Conservation (phyloP, 2,329 filamentous ascomycete species). For the Colletotrichum gigasporum region DNA sequence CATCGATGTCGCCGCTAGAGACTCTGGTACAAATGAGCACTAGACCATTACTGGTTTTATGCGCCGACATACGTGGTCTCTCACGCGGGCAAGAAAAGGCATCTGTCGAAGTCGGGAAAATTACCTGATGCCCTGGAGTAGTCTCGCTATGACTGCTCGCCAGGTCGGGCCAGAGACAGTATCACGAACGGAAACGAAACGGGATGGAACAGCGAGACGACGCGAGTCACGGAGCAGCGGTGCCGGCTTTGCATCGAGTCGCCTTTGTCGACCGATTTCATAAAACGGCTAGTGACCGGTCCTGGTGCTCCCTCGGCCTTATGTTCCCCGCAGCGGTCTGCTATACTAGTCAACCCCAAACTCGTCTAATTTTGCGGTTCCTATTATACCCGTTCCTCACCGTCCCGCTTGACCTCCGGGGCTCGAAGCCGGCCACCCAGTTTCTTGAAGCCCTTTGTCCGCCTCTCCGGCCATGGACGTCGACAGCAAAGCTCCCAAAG, state of each 20-base stretch:
- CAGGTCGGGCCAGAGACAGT: not conserved
- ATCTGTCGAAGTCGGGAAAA: not conserved
- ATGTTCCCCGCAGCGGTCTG: conserved; percentile 15
- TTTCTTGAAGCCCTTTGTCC: not conserved
- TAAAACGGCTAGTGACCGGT: not conserved
- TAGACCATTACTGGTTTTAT: not conserved
- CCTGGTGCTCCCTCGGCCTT: conserved; percentile 6
- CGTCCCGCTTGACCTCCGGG: conserved; percentile 5
- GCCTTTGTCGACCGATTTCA: not conserved
- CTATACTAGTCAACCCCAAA: conserved; percentile 17
- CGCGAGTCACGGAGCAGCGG: not conserved
- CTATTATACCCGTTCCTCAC: conserved; percentile 1
- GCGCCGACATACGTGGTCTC: not conserved
- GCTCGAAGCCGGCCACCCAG: conserved; percentile 1
- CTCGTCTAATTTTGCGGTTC: conserved; percentile 18
- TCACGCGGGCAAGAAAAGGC: not conserved
- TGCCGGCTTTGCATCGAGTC: not conserved
- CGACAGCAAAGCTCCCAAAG: not conserved
- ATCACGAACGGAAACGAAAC: not conserved
- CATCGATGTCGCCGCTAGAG: not conserved
- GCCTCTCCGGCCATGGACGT: not conserved
- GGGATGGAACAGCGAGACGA: not conserved
- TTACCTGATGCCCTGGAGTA: not conserved
- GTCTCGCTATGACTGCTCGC: not conserved
- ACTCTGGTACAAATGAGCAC: conserved; percentile 8